Base-by-base conservation (phyloP, 2,329 filamentous ascomycete species). In the Colletotrichum sp. region DNA sequence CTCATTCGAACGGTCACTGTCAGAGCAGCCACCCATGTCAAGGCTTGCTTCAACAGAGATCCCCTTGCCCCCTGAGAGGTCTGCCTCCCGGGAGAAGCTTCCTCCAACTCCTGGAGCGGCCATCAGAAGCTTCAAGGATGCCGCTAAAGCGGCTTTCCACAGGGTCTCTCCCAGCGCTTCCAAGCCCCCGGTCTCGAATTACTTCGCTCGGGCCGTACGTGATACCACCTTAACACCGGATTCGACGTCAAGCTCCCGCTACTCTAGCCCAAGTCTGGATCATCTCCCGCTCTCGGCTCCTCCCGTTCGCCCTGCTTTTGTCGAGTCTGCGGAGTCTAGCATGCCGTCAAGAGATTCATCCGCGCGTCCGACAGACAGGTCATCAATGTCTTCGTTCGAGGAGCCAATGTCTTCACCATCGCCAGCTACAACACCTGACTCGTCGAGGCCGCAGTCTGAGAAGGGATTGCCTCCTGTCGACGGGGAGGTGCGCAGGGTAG, bases 361-460 rank as follows among this genome's bases (percentile, higher is more conserved):
- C 15, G 70, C 69, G 19, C 72, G 76, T 19, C 75, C 73, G 3
- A 77, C 75, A 4, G 60, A 77, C 4, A 59, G 75, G 5, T 78
- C 77, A 1, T 78, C 77, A 13, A 57, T 75, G 27, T 85, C 85
- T 6, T 83, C 82, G 67, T 85, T 83, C 1, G 86, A 87, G 6
- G 84, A 83, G 6, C 80, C 55, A 1, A 39, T 84, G 15, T 84
- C 82, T 22, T 84, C 85, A 8, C 71, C 81, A 0, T 84, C 84
- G 2, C 78, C 78, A 9, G 80, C 82, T 22, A 85, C 84, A 70
- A 87, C 86, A 6, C 86, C 86, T 1, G 82, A 85, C 69, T 85
- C 83, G 0, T 86, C 86, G 1, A 82, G 85, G 15, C 84, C 86
- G 1, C 83, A 86, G 64, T 87, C 86, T 1, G 85, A 85, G 68